Evolutionary conservation across 257 asterid genomes (phyloP).

Genomic region (Solanum stenotomum): DNA sequence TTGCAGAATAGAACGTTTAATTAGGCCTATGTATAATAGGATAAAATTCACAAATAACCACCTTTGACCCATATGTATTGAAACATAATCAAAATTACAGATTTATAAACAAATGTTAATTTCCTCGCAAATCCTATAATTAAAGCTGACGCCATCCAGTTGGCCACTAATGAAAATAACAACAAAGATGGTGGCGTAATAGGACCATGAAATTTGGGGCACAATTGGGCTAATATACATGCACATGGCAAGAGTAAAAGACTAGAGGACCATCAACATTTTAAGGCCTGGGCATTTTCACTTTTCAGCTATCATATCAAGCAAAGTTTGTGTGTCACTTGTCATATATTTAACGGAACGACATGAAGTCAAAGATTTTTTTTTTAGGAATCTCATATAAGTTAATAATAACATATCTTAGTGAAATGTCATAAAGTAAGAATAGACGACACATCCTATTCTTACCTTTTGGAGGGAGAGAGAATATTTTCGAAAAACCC

Average conservation of each 20-base stretch:
- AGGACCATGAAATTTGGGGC: background rate
- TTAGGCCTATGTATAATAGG: background rate
- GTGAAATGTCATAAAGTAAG: background rate
- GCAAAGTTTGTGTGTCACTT: background rate
- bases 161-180: background rate
- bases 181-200: background rate
- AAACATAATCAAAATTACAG: background rate
- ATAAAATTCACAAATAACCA: background rate
- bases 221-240: background rate
- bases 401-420: fast-evolving
- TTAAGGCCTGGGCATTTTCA: background rate
- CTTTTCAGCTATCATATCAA: background rate
- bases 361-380: background rate
- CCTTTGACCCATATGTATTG: background rate
- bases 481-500: no score
- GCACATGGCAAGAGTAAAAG: background rate
- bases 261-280: background rate
- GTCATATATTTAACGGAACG: background rate
- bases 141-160: background rate
- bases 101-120: background rate
- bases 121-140: background rate
- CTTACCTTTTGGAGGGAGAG: background rate
- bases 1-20: background rate
- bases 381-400: background rate
- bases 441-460: no score